A percentile compares a stretch with the other conserved stretches of the same genome.
Conservation (phyloP, 1,284 basidiomycete species). For the Cutaneotrichosporon spelunceum region DNA sequence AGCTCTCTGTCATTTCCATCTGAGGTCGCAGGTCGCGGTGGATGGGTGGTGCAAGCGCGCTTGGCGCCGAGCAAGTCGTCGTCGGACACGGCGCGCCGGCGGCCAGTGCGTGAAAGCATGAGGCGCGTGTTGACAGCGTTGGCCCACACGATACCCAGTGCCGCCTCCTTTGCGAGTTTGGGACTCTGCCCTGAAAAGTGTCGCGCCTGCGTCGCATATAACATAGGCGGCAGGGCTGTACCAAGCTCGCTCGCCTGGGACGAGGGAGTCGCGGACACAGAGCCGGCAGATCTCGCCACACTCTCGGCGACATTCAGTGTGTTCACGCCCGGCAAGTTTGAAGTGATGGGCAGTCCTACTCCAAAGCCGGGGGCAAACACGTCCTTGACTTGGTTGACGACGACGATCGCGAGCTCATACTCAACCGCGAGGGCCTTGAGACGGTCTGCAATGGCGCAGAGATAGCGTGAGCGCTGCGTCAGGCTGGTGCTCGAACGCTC, state of each 20-base stretch:
- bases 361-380: constrained; percentile 53
- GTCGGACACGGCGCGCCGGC: constrained; percentile 59
- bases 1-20: constrained; percentile 46
- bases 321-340: neutral
- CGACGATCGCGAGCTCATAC: constrained; percentile 67
- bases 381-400: constrained; percentile 83
- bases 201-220: constrained; percentile 69
- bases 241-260: neutral
- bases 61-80: constrained; percentile 22
- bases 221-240: constrained; percentile 34
- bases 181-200: constrained; percentile 68
- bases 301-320: neutral
- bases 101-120: constrained; percentile 71
- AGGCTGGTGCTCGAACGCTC: constrained; percentile 54
- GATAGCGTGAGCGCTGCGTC: constrained; percentile 64
- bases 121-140: constrained; percentile 80
- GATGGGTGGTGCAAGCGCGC: neutral
- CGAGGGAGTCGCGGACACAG: neutral
- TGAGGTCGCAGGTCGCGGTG: neutral
- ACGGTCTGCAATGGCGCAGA: constrained; percentile 63
- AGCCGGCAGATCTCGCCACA: neutral
- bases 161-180: constrained; percentile 65
- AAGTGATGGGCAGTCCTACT: neutral
- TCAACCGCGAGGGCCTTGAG: constrained; percentile 66
- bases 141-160: constrained; percentile 83